phyloP scores from a whole-genome alignment of 2,329 filamentous ascomycete species.

The Lizonia empirigonia region DNA sequence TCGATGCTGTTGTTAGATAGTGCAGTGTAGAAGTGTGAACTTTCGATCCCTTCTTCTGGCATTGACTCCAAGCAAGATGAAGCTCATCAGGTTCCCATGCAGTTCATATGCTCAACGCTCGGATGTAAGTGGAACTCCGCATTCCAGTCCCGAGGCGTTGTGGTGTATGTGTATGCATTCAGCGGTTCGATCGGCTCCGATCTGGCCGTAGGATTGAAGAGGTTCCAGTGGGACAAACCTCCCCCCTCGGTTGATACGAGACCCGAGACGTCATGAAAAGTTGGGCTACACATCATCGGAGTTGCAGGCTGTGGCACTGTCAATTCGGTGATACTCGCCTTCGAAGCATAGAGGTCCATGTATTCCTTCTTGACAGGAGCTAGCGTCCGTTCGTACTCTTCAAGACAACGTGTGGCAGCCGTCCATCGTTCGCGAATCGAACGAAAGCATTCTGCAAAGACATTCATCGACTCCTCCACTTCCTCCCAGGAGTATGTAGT shows the following conservation, averaged over 20 bases:
- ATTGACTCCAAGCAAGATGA: background rate
- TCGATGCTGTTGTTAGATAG: background rate
- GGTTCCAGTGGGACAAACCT: constrained; percentile 35
- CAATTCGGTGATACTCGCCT: constrained; percentile 25
- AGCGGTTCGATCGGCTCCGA: constrained; percentile 29
- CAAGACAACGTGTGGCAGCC: constrained; percentile 40
- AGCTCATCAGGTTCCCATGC: constrained; percentile 5
- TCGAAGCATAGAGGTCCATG: constrained; percentile 39
- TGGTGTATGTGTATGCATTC: constrained; percentile 28
- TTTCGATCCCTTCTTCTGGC: too few species aligned
- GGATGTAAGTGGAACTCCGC: constrained; percentile 36
- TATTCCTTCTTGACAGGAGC: constrained; percentile 43
- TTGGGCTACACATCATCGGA: constrained; percentile 1
- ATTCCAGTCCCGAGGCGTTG: constrained; percentile 41
- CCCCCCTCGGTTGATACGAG: constrained; percentile 29
- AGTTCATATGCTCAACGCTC: constrained; percentile 11
- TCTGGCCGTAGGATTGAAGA: constrained; percentile 39
- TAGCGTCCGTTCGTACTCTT: constrained; percentile 43
- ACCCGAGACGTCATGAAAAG: background rate
- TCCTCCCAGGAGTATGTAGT: constrained; percentile 31
- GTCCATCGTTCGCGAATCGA: constrained; percentile 46
- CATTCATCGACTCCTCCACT: constrained; percentile 39
- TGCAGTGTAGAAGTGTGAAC: background rate
- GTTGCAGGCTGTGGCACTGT: constrained; percentile 10
- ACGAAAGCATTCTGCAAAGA: constrained; percentile 41